Base-by-base conservation (phyloP, 2,329 filamentous ascomycete species). In the Penicillium sclerotiorum region DNA sequence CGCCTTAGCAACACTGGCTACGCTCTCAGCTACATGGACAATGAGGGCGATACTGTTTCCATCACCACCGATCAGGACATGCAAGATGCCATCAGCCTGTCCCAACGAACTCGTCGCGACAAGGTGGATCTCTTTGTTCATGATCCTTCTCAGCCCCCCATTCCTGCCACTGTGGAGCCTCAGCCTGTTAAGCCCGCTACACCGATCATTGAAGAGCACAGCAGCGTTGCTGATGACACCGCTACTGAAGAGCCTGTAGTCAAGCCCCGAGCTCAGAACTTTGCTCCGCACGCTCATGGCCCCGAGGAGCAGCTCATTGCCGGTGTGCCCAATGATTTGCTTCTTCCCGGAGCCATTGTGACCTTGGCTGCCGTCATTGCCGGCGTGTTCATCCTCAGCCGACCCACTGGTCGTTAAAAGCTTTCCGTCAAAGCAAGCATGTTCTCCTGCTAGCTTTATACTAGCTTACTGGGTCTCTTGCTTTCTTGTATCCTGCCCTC, bases 121-220 rank as follows among this genome's bases (percentile, higher is more conserved):
- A 99, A 99, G 80, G 94, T 99, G 17, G 94, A 99, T 64, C 81
- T 99, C 13, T 97, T 96, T 63, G 92, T 97, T 11, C 94, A 99
- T 69, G 89, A 99, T 63, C 92, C 93, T 1, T 85, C 91, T 56
- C 88, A 94, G 73, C 85, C 93, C n/a, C 89, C 92, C 0, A 80
- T 91, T n/a, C 77, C 84, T 8, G 77, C 81, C 1, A 81, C 83
- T 0, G 71, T 85, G 9, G 80, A 86, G 32, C 83, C 83, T 30
- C 78, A 83, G 52, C 83, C 83, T 4, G 64, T 74, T 13, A 78
- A 77, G 53, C 73, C 77, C 5, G 69, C 73, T 20, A 81, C 82
- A 13, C 80, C 81, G 12, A 75, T 80, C 3, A 79, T 80, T 54
- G 65, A 70, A 46, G 69, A 64, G 47, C 75, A 65, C 11, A 66